Evolutionary conservation across 1,139 yeast genomes (phyloP).

Genomic region (Suhomyces guaymorum): DNA sequence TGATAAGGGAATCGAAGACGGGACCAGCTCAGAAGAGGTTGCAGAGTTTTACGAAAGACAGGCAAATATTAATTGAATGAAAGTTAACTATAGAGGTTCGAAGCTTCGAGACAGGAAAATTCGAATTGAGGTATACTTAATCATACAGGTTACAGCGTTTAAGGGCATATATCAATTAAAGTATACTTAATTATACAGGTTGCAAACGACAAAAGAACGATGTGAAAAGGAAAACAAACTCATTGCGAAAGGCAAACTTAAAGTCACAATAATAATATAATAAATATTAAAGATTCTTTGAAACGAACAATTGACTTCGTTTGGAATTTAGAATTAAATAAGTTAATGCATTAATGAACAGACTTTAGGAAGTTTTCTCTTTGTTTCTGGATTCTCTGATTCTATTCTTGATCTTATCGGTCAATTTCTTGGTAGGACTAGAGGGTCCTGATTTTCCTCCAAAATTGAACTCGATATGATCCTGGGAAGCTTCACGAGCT

Average conservation of each 20-base stretch:
- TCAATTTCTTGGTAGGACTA: conserved; percentile 22
- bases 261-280: background rate
- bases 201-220: too few relatives aligned
- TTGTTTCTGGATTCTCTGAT: conserved; percentile 37
- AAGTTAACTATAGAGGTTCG: too few relatives aligned
- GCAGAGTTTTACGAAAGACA: conserved; percentile 86
- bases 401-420: conserved; percentile 38
- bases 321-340: conserved; percentile 1
- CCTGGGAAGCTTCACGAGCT: conserved; percentile 19
- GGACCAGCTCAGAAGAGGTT: conserved; percentile 87
- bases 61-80: conserved; percentile 35
- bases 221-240: background rate
- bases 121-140: too few relatives aligned
- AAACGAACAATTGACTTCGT: too few relatives aligned
- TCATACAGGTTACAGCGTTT: too few relatives aligned
- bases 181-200: too few relatives aligned
- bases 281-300: too few relatives aligned
- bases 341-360: conserved; percentile 1
- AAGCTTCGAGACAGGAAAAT: too few relatives aligned
- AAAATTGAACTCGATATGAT: conserved; percentile 42
- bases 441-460: conserved; percentile 12
- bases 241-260: too few relatives aligned
- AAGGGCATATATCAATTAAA: too few relatives aligned
- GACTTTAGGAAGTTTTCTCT: background rate
- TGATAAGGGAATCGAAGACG: conserved; percentile 86